phyloP scores from a whole-genome alignment of 768 basidiomycete genomes.

The Lentinula detonsa region DNA sequence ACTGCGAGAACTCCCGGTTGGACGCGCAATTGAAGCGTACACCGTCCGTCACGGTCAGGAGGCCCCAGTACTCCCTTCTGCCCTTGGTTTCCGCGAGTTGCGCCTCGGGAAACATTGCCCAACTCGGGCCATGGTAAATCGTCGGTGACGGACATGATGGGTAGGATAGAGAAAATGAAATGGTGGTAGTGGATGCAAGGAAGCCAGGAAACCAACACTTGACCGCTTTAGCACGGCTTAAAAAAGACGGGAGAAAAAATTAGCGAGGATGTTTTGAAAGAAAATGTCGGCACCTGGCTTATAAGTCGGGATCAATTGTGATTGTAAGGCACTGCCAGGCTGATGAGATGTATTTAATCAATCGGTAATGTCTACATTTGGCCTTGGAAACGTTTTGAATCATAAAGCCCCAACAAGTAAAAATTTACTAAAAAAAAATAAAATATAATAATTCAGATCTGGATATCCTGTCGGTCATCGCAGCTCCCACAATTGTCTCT shows the following conservation, averaged over 20 bases:
- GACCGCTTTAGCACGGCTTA: slow-evolving; percentile 3
- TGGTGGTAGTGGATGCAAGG: slow-evolving; percentile 12
- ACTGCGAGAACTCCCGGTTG: slow-evolving; percentile 81
- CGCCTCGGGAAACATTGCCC: slow-evolving; percentile 79
- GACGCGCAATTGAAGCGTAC: slow-evolving; percentile 71
- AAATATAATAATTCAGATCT: slow-evolving; percentile 1
- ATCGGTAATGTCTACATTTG: neutral
- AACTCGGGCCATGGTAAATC: slow-evolving; percentile 85
- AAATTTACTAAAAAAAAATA: neutral
- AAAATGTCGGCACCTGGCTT: slow-evolving; percentile 3
- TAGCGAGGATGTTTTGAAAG: slow-evolving; percentile 7
- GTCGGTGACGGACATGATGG: slow-evolving; percentile 49
- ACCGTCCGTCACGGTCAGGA: slow-evolving; percentile 71
- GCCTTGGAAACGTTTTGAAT: slow-evolving; percentile 5
- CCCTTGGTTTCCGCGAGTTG: slow-evolving; percentile 81
- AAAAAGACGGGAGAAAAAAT: slow-evolving; percentile 11
- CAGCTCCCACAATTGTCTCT: slow-evolving; percentile 6
- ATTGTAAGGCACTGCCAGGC: slow-evolving; percentile 4
- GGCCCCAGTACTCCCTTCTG: slow-evolving; percentile 74
- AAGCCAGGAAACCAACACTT: slow-evolving; percentile 7
- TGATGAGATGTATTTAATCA: slow-evolving; percentile 5
- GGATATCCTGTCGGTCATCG: neutral
- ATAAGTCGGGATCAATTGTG: neutral
- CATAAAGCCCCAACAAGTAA: neutral
- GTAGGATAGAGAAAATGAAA: slow-evolving; percentile 20